Percentiles rank a stretch among this genome's conserved stretches.
phyloP scores from a whole-genome alignment of 352 stramenopile species.

The Globisporangium nodosum region DNA sequence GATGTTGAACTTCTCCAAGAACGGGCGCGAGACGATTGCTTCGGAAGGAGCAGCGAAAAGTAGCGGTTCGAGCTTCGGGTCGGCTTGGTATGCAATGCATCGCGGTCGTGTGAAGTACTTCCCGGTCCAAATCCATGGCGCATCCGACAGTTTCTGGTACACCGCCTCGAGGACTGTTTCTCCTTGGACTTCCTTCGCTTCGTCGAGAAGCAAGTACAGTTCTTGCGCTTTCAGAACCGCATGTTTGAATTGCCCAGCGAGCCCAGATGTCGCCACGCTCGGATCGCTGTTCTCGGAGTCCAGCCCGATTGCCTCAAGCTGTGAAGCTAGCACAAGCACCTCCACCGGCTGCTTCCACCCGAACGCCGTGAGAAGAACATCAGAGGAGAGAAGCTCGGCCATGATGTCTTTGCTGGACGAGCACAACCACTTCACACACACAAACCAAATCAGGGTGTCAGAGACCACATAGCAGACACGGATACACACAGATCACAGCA shows the following conservation, averaged over 20 bases:
- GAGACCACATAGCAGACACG: background rate
- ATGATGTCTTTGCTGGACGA: conserved; percentile 49
- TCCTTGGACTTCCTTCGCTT: conserved; percentile 22
- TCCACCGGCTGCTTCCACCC: conserved; percentile 45
- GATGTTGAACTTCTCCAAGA: conserved; percentile 50
- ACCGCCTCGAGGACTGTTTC: conserved; percentile 17
- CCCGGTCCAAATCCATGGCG: conserved; percentile 70
- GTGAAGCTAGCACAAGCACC: conserved; percentile 34
- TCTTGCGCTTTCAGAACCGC: conserved; percentile 39
- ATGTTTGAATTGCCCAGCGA: conserved; percentile 6
- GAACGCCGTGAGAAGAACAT: conserved; percentile 49
- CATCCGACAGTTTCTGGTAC: conserved; percentile 33
- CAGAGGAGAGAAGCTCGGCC: conserved; percentile 42
- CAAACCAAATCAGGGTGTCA: conserved; percentile 6
- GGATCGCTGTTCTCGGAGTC: conserved; percentile 12
- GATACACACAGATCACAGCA: background rate
- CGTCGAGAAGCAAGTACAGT: conserved; percentile 58
- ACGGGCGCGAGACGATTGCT: conserved; percentile 43
- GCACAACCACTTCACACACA: conserved; percentile 50
- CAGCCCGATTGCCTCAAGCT: conserved; percentile 43
- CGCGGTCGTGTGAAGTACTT: conserved; percentile 42
- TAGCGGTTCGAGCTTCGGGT: conserved; percentile 46
- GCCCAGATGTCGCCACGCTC: background rate
- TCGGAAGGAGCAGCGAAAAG: conserved; percentile 54
- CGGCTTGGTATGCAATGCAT: conserved; percentile 44